phyloP scores from a whole-genome alignment of 2,329 filamentous ascomycete genomes.

The Ascocoryne sarcoides region DNA sequence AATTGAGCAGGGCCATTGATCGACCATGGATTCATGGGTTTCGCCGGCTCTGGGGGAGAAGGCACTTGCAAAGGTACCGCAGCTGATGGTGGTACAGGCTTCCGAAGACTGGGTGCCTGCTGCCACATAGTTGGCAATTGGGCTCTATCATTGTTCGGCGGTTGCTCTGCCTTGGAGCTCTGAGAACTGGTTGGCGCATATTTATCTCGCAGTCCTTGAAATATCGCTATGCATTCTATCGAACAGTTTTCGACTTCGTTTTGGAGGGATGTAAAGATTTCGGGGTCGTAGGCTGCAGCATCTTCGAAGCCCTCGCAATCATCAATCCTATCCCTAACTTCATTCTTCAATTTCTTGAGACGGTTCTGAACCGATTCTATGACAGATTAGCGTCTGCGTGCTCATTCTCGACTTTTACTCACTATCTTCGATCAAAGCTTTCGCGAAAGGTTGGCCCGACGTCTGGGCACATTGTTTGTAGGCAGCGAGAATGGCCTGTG shows the following conservation, averaged over 20 bases:
- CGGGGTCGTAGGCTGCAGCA: conserved; percentile 17
- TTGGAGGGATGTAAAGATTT: conserved; percentile 16
- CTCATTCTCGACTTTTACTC: too few species aligned
- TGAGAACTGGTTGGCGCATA: conserved; percentile 5
- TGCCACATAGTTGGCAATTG: conserved; percentile 10
- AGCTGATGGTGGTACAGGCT: conserved; percentile 8
- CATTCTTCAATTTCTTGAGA: conserved; percentile 23
- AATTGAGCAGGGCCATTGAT: conserved; percentile 15
- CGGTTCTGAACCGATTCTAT: too few species aligned
- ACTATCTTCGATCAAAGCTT: conserved; percentile 22
- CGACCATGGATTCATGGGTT: conserved; percentile 17
- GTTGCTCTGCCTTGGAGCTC: background rate
- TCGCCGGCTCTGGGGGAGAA: conserved; percentile 10
- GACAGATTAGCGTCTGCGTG: too few species aligned
- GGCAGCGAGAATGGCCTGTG: conserved; percentile 18
- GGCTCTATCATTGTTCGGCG: conserved; percentile 9
- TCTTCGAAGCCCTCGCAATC: conserved; percentile 24
- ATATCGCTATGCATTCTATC: conserved; percentile 20
- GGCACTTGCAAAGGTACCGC: background rate
- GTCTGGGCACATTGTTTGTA: conserved; percentile 17
- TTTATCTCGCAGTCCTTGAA: conserved; percentile 16
- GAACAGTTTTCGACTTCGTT: conserved; percentile 20
- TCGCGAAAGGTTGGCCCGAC: conserved; percentile 20
- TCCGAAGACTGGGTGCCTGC: conserved; percentile 3
- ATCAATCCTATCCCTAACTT: conserved; percentile 23